These are phyloP conservation scores for Pelargonium fulgidum DNA, from an alignment of 441 rosid species.

Conservation along the genomic window DNA sequence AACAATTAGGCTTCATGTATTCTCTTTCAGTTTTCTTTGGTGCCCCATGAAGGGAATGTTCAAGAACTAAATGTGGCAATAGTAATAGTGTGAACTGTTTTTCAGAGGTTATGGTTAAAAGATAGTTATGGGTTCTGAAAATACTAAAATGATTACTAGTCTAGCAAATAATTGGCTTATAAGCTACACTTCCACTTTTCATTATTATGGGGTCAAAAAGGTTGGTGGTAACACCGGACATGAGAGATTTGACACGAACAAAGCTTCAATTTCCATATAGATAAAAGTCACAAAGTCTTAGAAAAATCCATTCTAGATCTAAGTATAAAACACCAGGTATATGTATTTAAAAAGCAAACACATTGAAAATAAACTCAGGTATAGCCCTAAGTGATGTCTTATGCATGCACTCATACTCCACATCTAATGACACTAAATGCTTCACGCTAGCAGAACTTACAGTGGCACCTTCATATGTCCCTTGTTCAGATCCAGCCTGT, in stretches of 20 bases:
- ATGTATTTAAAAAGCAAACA: constrained; percentile 4
- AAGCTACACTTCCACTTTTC: background rate
- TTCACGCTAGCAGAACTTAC: constrained; percentile 44
- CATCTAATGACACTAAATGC: background rate
- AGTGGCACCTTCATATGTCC: constrained; percentile 96
- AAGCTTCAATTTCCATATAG: background rate
- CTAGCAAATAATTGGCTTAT: background rate
- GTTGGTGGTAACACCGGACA: background rate
- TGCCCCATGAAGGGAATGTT: background rate
- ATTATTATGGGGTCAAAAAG: background rate
- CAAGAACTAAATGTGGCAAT: too few species aligned
- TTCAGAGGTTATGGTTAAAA: too few species aligned
- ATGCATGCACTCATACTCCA: constrained; percentile 1
- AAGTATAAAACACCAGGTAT: background rate
- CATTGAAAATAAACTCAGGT: background rate
- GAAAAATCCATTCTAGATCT: background rate
- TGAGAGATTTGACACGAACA: background rate
- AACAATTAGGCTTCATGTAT: background rate
- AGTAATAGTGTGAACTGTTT: too few species aligned
- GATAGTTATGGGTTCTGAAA: background rate
- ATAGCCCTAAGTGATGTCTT: background rate
- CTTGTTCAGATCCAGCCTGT: constrained; percentile 88
- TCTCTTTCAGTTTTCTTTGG: background rate
- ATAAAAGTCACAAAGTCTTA: background rate
- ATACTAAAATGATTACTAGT: background rate